Evolutionary conservation across 371 early-diverging fungal genomes (phyloP).

Genomic region (Actinomucor elegans): DNA sequence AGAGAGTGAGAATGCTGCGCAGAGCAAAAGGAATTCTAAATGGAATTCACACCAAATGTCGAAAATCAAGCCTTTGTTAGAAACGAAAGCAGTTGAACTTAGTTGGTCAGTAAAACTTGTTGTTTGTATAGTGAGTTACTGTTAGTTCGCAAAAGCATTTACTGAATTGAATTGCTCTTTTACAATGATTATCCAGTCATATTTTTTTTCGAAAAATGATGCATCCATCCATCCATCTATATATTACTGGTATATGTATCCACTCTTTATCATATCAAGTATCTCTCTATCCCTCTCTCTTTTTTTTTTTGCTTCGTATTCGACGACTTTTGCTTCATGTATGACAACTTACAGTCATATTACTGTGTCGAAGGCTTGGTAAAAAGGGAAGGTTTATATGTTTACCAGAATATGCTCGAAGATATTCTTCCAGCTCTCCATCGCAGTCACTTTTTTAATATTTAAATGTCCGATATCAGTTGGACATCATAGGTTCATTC

Average conservation of each 20-base stretch:
- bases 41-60: not conserved
- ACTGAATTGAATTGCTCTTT: too few relatives aligned
- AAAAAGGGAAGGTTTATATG: constrained; percentile 32
- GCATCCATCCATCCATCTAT: constrained; percentile 29
- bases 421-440: not conserved
- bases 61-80: not conserved
- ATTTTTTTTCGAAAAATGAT: not conserved
- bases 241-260: constrained; percentile 4
- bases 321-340: not conserved
- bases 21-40: not conserved
- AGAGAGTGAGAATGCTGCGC: too few relatives aligned
- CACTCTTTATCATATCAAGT: not conserved
- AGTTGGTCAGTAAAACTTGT: not conserved
- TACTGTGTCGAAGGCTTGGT: constrained; percentile 37
- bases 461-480: too few relatives aligned
- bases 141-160: not conserved
- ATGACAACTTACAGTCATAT: constrained; percentile 39
- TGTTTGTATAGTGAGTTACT: too few relatives aligned
- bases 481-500: too few relatives aligned
- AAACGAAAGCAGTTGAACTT: not conserved
- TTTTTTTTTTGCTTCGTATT: not conserved
- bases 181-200: not conserved
- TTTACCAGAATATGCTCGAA: constrained; percentile 2
- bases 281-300: not conserved
- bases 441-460: too few relatives aligned